phyloP scores from a whole-genome alignment of 352 stramenopile genomes.

The Peronospora belbahrii region DNA sequence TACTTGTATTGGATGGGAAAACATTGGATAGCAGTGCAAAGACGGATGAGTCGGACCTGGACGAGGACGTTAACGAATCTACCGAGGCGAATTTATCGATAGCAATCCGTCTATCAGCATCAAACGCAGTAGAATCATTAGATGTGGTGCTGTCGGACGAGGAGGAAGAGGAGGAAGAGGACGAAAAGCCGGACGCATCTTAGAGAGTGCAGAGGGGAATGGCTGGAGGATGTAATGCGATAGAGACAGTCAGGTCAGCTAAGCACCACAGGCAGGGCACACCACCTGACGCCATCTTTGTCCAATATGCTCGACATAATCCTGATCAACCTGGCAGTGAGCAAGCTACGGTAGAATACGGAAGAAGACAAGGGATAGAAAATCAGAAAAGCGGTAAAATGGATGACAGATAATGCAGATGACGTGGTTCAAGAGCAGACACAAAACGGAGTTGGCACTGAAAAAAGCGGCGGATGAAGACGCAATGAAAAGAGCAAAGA shows the following conservation, averaged over 20 bases:
- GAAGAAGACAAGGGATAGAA: conserved; percentile 12
- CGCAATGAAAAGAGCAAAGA: conserved; percentile 14
- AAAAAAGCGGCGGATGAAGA: conserved; percentile 33
- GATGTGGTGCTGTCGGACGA: conserved; percentile 41
- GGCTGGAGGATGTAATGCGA: conserved; percentile 27
- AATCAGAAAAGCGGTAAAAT: conserved; percentile 29
- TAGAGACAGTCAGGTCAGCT: conserved; percentile 29
- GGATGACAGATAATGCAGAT: conserved; percentile 12
- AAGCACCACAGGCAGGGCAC: conserved; percentile 16
- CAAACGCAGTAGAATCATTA: conserved; percentile 33
- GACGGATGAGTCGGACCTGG: conserved; percentile 48
- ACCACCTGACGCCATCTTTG: conserved; percentile 14
- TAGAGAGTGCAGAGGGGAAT: conserved; percentile 16
- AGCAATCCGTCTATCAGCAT: conserved; percentile 27
- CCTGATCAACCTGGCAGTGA: conserved; percentile 14
- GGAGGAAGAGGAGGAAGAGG: conserved; percentile 34
- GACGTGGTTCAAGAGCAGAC: conserved; percentile 3
- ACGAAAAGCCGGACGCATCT: conserved; percentile 28
- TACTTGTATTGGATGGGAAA: conserved; percentile 30
- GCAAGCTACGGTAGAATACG: conserved; percentile 25
- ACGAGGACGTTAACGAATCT: conserved; percentile 32
- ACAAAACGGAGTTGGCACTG: conserved; percentile 11
- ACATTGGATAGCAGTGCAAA: conserved; percentile 42
- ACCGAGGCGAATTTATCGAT: conserved; percentile 26
- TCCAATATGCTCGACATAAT: conserved; percentile 9